Conservation (phyloP, 371 early-diverging fungal genomes). For the Saksenaea vasiformis region DNA sequence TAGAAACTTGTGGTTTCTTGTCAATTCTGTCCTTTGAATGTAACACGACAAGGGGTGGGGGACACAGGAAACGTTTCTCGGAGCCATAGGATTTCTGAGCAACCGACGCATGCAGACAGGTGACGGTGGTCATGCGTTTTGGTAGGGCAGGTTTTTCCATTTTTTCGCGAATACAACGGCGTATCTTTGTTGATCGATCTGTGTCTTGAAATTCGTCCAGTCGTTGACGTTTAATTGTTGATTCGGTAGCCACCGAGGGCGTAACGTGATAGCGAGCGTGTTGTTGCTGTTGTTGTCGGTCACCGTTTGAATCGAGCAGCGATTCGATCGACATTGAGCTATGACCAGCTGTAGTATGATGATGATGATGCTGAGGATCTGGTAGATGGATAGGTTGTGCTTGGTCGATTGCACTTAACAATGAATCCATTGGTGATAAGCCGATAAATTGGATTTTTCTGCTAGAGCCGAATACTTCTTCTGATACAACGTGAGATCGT, state of each 20-base stretch:
- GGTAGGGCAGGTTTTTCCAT: slow-evolving; percentile 6
- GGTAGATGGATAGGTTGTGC: slow-evolving; percentile 13
- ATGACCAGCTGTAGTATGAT: not conserved
- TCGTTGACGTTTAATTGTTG: not conserved
- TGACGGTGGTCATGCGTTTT: slow-evolving; percentile 47
- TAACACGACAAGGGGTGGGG: slow-evolving; percentile 74
- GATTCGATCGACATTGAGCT: slow-evolving; percentile 14
- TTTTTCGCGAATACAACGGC: slow-evolving; percentile 5
- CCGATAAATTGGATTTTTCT: slow-evolving; percentile 45
- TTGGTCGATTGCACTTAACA: slow-evolving; percentile 24
- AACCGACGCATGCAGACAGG: slow-evolving; percentile 67
- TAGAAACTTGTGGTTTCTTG: slow-evolving; percentile 57
- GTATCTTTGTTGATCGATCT: slow-evolving; percentile 8
- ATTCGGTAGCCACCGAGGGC: not conserved
- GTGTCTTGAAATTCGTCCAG: slow-evolving; percentile 2
- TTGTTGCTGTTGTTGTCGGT: slow-evolving; percentile 6
- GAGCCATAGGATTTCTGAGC: slow-evolving; percentile 91
- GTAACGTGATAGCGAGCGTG: not conserved
- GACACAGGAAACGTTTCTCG: slow-evolving; percentile 85
- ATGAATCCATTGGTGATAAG: slow-evolving; percentile 21
- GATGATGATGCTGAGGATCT: not conserved
- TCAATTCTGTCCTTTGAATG: slow-evolving; percentile 36
- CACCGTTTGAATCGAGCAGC: slow-evolving; percentile 3
- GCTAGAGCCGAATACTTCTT: slow-evolving; percentile 46
- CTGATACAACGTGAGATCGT: slow-evolving; percentile 41